Evolutionary conservation across 75 land plant species (phyloP), one percentile per base, ranked within the genome.

Genomic region (Sequoiadendron giganteum): DNA sequence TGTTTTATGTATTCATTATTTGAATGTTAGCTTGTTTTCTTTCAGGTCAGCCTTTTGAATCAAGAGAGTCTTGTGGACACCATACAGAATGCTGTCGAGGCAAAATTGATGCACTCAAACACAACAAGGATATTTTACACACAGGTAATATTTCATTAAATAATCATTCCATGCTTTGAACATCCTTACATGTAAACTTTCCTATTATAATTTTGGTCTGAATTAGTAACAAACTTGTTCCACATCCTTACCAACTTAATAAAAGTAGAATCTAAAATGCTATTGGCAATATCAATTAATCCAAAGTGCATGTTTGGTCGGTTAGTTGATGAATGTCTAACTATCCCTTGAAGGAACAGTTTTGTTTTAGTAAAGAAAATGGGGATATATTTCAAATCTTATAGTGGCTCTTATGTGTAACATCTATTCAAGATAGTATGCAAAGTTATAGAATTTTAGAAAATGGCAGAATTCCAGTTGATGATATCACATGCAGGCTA

Each of bases 21-120:
- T 32, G 0, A 85, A 85, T 15, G 48, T 85, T 55, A 54, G 8
- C 47, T 76, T 86, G n/a, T 79, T 39, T 79, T 16, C 43, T 86
- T 91, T 88, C 91, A 98, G 99, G 99, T 98, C 43, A 98, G 99
- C 91, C 94, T 98, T 83, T 87, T 98, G 86, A 98, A 98, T 89
- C 99, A 98, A 87, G 99, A 98, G 89, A 89, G 83, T 70, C 86
- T 98, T 68, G 88, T 98, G 88, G 97, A 96, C 70, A 95, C 87
- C 87, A 96, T 98, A 87, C 99, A 98, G 88, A 91, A 90, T 85
- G 95, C 91, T 14, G 93, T 97, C 81, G 97, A 98, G 88, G 90
- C 94, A 81, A 95, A 94, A 82, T 87, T 98, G 86, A 90, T 97
- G 92, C 92, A 87, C 83, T 97, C 95, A 45, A 96, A 97, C 90